Percentiles rank a stretch among this genome's conserved stretches.
Conservation (phyloP, 768 basidiomycete genomes). For the Leccinum incarnatum region DNA sequence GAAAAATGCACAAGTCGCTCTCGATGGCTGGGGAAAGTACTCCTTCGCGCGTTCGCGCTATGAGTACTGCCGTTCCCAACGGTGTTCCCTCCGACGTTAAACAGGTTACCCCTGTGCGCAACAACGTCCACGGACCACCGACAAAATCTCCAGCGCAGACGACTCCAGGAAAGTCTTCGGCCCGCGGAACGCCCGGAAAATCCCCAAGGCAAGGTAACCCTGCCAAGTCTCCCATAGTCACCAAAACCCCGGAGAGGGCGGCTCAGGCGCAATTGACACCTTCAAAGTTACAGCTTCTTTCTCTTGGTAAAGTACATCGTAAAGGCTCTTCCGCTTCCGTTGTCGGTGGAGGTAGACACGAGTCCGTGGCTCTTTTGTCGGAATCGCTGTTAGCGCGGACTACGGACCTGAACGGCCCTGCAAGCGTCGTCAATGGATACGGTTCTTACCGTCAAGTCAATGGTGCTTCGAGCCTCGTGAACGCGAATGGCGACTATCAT, state of each 20-base stretch:
- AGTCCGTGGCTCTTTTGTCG: slow-evolving; percentile 14
- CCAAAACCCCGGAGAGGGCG: slow-evolving; percentile 20
- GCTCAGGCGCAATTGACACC: slow-evolving; percentile 22
- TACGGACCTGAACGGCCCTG: slow-evolving; percentile 10
- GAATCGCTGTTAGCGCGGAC: slow-evolving; percentile 17
- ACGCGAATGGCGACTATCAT: slow-evolving; percentile 18
- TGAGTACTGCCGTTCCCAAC: slow-evolving; percentile 15
- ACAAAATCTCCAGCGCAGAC: slow-evolving; percentile 15
- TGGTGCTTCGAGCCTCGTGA: slow-evolving; percentile 21
- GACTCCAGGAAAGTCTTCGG: slow-evolving; percentile 20
- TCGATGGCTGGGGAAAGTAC: slow-evolving; percentile 21
- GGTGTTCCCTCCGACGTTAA: slow-evolving; percentile 6
- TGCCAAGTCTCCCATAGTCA: slow-evolving; percentile 23
- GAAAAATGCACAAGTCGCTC: slow-evolving; percentile 21
- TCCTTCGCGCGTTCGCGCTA: slow-evolving; percentile 15
- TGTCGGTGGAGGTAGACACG: slow-evolving; percentile 16
- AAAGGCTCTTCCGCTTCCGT: slow-evolving; percentile 22
- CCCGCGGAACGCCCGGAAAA: slow-evolving; percentile 19
- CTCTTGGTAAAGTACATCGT: slow-evolving; percentile 19
- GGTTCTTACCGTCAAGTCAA: slow-evolving; percentile 22
- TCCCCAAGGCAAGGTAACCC: slow-evolving; percentile 20
- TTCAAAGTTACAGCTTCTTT: slow-evolving; percentile 14
- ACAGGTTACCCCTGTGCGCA: slow-evolving; percentile 17
- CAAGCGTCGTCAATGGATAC: slow-evolving; percentile 21
- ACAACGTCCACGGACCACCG: slow-evolving; percentile 13